Base-by-base conservation (phyloP, 495 filamentous ascomycete genomes). In the Aspergillus mulundensis region DNA sequence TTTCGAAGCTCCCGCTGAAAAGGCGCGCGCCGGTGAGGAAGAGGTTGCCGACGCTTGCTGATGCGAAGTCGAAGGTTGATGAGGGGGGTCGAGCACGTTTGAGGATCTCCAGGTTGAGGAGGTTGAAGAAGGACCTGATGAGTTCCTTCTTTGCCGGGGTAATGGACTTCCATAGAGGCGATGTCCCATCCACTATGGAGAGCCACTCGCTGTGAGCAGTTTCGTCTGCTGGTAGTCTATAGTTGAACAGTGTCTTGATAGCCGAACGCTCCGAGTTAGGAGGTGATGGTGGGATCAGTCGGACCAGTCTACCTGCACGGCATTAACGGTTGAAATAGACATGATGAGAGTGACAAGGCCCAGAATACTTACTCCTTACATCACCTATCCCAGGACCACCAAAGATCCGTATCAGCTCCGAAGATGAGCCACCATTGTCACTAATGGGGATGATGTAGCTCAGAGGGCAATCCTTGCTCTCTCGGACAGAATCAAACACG, bases 341-440 rank as follows among this genome's bases (percentile, higher is more conserved):
- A 42, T 41, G 30, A 23, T 20, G 32, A n/a, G n/a, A n/a, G n/a
- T 8, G 19, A 40, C 19, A 56, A 18, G 12, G 43, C 14, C 32
- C 34, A 24, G 34, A 36, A 7, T 43, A 77, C 87, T 61, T 73
- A 95, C 91, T 96, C 70, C 91, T 82, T 41, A 95, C 80, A 75
- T 96, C 91, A 30, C 91, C 91, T 69, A 96, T 95, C 12, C 91
- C 91, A 49, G 93, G 93, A 0, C 93, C 93, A 1, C 93, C 93
- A 70, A 97, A 89, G 15, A 97, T 89, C 15, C 93, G 81, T 58
- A 96, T 93, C 61, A 97, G 70, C 73, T 97, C 93, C 7, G 88
- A 93, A 0, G 91, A 91, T 30, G 86, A 91, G 16, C 93, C 93
- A 24, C 93, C 93, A 74, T 97, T 97, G 70, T 97, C 93, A 60